Base-by-base conservation (phyloP, 805 yeast species). In the Saccharomycopsis amapae region DNA sequence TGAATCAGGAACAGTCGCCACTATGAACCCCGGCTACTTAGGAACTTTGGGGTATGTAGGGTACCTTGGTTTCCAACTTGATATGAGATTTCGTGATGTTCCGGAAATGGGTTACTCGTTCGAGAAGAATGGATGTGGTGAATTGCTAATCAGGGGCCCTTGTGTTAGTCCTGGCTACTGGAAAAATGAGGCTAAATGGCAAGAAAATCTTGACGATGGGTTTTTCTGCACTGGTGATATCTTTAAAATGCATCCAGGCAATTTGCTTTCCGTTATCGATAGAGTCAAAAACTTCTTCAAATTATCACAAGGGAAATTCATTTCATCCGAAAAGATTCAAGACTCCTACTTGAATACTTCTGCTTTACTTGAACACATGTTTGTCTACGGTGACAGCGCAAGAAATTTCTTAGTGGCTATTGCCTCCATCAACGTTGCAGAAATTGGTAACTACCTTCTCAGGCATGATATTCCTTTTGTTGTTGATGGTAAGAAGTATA, bases 271-370 rank as follows among this genome's bases (percentile, higher is more conserved):
- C 41, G 78, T 83, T 48, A 71, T 83, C 54, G 93, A 84, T 57
- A 69, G 93, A 51, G 87, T 83, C 33, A 83, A 83, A 67, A 84
- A 83, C 63, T 82, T 83, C 64, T 83, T 82, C 69, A 83, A 83
- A 53, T 59, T 76, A 44, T 67, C 79, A 2, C 81, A 76, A 58
- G 81, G 81, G 40, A 81, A 76, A 62, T 83, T 82, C 60, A 74
- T 83, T 45, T 82, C 87, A 1, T 85, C 87, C 17, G 93, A 83
- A 56, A 80, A 76, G 61, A 76, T 83, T 53, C 90, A 83, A 58
- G 80, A 78, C 56, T 62, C 65, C 13, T 81, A 82, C 59, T 59
- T 78, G 30, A 68, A 82, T 0, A 64, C 68, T 23, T 71, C 74
- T 54, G 71, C 82, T 1, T 60, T 67, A 24, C 57, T 78, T 15